Evolutionary conservation across 2,329 filamentous ascomycete species (phyloP).

Genomic region (Xylariaceae sp.): DNA sequence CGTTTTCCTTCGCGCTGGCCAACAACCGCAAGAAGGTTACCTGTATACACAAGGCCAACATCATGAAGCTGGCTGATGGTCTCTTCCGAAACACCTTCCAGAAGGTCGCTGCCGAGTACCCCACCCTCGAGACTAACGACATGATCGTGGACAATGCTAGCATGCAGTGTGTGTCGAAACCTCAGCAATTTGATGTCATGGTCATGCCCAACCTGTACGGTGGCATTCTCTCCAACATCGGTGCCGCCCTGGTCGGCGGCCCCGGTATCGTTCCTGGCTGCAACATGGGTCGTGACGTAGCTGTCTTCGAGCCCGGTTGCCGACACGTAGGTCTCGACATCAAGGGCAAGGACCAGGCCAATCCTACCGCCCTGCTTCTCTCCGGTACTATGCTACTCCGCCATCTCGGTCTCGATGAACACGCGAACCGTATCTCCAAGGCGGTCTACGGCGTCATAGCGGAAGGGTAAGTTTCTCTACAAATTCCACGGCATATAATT

Average conservation of each 20-base stretch:
- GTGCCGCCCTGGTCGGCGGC: conserved; percentile 93
- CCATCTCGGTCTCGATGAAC: conserved; percentile 95
- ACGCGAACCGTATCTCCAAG: conserved; percentile 97
- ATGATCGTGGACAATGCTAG: conserved; percentile 99
- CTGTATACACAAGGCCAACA: conserved; percentile 99
- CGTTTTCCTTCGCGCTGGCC: conserved; percentile 95
- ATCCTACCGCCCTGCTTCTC: conserved; percentile 93
- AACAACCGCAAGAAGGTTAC: conserved; percentile 99
- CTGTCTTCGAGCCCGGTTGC: conserved; percentile 98
- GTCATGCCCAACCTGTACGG: conserved; percentile 99
- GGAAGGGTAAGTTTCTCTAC: conserved; percentile 70
- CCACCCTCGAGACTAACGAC: conserved; percentile 93
- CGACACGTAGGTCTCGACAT: conserved; percentile 99
- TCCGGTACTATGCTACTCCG: conserved; percentile 96
- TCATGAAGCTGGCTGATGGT: conserved; percentile 99
- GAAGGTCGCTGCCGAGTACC: conserved; percentile 90
- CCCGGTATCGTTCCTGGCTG: conserved; percentile 96
- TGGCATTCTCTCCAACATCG: conserved; percentile 98
- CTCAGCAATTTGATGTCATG: conserved; percentile 99
- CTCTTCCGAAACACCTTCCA: conserved; percentile 99
- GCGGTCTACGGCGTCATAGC: conserved; percentile 77
- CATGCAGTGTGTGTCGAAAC: conserved; percentile 96
- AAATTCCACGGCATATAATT: neutral
- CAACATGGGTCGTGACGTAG: conserved; percentile 99
- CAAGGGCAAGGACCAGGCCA: conserved; percentile 99